Evolutionary conservation across 352 stramenopile species (phyloP).

Genomic region (Thraustochytrium striatum): DNA sequence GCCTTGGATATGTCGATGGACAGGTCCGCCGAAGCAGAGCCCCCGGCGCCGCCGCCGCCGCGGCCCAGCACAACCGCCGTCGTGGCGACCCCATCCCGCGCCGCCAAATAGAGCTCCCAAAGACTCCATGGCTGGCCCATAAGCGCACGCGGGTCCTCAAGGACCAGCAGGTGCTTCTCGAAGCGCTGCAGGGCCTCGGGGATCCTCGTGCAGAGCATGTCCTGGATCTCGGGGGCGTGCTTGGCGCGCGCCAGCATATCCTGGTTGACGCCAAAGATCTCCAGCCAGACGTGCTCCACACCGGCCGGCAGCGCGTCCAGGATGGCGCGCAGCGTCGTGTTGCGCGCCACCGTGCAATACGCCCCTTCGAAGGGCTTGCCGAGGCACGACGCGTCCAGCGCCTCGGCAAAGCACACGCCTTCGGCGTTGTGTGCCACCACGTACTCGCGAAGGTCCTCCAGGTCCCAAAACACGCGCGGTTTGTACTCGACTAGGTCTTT

Average conservation of each 20-base stretch:
- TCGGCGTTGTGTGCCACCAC: not conserved
- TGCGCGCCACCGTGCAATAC: not conserved
- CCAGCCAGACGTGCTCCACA: not conserved
- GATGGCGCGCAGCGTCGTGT: not conserved
- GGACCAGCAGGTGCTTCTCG: not conserved
- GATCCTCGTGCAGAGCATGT: too few species aligned
- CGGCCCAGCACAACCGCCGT: too few species aligned
- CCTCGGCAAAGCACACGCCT: not conserved
- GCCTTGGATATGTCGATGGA: too few species aligned
- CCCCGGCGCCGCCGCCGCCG: too few species aligned
- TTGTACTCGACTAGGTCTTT: not conserved
- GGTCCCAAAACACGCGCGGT: not conserved
- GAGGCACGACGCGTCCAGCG: not conserved
- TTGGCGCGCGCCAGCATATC: not conserved
- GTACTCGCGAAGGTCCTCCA: not conserved
- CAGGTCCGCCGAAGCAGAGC: too few species aligned
- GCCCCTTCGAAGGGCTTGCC: not conserved
- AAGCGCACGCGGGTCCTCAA: not conserved
- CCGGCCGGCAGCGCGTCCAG: not conserved
- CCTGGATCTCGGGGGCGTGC: not conserved
- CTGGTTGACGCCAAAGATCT: not conserved
- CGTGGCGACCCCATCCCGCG: too few species aligned
- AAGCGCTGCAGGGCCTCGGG: not conserved
- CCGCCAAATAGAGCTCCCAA: not conserved
- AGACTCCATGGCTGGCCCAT: not conserved